Evolutionary conservation across 352 stramenopile genomes (phyloP).

Genomic region (Saprolegnia diclina): DNA sequence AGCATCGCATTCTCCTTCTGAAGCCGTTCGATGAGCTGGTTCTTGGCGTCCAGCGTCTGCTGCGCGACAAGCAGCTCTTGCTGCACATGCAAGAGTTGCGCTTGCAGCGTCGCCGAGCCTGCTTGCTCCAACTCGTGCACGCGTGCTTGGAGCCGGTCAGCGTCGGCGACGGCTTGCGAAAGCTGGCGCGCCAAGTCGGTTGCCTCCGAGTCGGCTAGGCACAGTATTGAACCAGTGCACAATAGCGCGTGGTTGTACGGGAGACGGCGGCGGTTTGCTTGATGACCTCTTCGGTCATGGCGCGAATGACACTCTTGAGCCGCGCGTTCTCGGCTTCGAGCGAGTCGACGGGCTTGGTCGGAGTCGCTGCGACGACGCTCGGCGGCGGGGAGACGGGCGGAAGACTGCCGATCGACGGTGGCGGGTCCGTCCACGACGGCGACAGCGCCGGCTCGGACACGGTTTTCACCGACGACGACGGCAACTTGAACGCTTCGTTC

Average conservation of each 20-base stretch:
- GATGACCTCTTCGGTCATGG: conserved; percentile 64
- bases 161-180: too few relatives aligned
- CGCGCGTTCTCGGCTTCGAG: conserved; percentile 56
- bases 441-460: conserved; percentile 7
- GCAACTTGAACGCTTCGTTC: conserved; percentile 13
- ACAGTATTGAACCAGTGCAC: too few relatives aligned
- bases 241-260: too few relatives aligned
- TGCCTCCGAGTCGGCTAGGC: too few relatives aligned
- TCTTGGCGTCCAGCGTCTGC: background rate
- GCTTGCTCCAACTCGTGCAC: background rate
- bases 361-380: background rate
- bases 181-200: too few relatives aligned
- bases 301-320: conserved; percentile 59
- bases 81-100: background rate
- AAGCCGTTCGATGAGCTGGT: conserved; percentile 32
- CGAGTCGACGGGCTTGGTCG: conserved; percentile 10
- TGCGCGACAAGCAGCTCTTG: background rate
- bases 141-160: background rate
- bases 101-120: background rate
- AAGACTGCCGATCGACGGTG: background rate
- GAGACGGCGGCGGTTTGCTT: conserved; percentile 31
- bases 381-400: background rate
- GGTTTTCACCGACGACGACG: background rate
- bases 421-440: conserved; percentile 11
- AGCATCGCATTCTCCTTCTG: conserved; percentile 43